phyloP scores from a whole-genome alignment of 2,329 filamentous ascomycete genomes.

The Graphilbum sp. region DNA sequence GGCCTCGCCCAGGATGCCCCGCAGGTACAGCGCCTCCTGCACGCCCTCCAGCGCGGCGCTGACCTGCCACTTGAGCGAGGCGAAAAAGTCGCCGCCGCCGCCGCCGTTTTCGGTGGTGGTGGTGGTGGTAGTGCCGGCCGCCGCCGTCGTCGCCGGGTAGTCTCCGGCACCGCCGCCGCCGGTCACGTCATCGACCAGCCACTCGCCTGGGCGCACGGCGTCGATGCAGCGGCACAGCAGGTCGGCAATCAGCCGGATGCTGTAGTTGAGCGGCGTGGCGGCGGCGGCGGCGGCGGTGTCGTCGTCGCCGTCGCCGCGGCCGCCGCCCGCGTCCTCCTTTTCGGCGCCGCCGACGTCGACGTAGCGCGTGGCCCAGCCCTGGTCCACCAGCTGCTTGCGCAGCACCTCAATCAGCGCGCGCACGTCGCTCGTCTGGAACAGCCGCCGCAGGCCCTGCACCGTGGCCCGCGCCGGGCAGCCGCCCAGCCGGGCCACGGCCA shows the following conservation, averaged over 20 bases:
- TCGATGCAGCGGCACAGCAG: conserved; percentile 60
- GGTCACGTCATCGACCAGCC: conserved; percentile 48
- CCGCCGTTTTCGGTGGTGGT: not conserved
- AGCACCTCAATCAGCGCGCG: conserved; percentile 57
- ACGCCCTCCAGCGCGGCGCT: conserved; percentile 56
- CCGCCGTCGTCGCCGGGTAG: conserved; percentile 5
- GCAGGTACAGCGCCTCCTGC: conserved; percentile 50
- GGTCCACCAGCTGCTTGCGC: conserved; percentile 55
- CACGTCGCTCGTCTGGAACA: conserved; percentile 50
- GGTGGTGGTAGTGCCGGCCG: no score
- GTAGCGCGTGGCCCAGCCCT: conserved; percentile 61
- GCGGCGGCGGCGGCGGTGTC: conserved; percentile 24
- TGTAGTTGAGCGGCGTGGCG: conserved; percentile 43
- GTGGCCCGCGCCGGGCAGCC: conserved; percentile 44
- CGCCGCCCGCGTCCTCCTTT: conserved; percentile 22
- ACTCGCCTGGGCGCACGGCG: conserved; percentile 57
- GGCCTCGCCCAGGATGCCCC: conserved; percentile 48
- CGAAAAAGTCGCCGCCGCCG: conserved; percentile 39
- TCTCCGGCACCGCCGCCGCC: no score
- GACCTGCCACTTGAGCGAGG: conserved; percentile 50
- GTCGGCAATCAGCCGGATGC: conserved; percentile 54
- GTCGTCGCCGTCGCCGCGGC: conserved; percentile 18
- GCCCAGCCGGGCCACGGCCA: conserved; percentile 54
- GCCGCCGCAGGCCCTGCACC: conserved; percentile 44
- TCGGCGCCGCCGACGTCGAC: no score